A percentile compares a stretch with the other conserved stretches of the same genome.
Conservation (phyloP, 176 grass and related monocot species). For the Musa acuminata region DNA sequence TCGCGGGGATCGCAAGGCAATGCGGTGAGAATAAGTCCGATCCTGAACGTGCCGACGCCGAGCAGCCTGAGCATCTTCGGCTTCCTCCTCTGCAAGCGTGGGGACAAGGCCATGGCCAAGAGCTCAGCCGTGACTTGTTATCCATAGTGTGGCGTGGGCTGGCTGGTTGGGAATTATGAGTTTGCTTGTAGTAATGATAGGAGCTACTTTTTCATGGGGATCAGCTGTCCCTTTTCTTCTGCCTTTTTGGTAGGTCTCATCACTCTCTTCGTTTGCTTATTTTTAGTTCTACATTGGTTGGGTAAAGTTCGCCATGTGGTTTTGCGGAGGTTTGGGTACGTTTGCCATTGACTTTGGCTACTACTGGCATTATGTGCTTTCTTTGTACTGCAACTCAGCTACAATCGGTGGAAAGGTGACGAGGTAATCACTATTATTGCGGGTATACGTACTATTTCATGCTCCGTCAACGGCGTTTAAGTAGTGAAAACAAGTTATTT, state of each 20-base stretch:
- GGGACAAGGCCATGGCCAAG: constrained; percentile 3
- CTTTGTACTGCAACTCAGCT: too few relatives aligned
- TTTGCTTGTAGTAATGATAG: constrained; percentile 11
- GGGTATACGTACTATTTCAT: too few relatives aligned
- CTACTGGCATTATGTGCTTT: too few relatives aligned
- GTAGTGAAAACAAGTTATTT: too few relatives aligned
- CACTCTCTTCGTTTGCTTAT: too few relatives aligned
- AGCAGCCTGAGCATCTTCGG: neutral
- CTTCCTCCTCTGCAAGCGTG: constrained; percentile 16
- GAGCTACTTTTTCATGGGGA: neutral
- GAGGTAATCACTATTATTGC: too few relatives aligned
- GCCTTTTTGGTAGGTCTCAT: neutral
- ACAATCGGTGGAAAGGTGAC: too few relatives aligned
- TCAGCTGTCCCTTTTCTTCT: neutral
- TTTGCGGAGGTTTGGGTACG: too few relatives aligned
- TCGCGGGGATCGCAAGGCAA: neutral
- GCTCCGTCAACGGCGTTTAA: too few relatives aligned
- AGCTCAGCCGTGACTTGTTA: neutral
- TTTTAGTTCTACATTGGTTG: too few relatives aligned
- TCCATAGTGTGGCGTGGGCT: neutral
- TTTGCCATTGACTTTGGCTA: too few relatives aligned
- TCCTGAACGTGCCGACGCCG: constrained; percentile 10
- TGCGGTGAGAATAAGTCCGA: constrained; percentile 7
- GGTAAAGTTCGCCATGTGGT: too few relatives aligned
- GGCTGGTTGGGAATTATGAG: neutral